Percentiles rank a stretch among this genome's conserved stretches.
Conservation (phyloP, 2,329 filamentous ascomycete genomes). For the Diaporthe eres region DNA sequence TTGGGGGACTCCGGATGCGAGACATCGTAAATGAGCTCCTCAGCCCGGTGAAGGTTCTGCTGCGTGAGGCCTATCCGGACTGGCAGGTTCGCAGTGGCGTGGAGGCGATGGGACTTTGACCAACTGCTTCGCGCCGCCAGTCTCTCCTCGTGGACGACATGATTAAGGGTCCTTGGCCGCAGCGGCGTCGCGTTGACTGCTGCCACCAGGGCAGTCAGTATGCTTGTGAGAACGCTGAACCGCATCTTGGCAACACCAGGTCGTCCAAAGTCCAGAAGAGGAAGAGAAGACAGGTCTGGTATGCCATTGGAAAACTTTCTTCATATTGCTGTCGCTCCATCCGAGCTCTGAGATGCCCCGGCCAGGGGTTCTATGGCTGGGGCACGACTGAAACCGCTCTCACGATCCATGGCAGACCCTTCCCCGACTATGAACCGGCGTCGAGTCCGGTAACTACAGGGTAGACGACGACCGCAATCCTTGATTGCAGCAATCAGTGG, state of each 20-base stretch:
- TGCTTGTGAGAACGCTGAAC: slow-evolving; percentile 43
- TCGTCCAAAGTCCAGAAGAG: slow-evolving; percentile 27
- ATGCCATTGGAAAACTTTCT: slow-evolving; percentile 20
- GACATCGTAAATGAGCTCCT: slow-evolving; percentile 59
- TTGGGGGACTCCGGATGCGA: slow-evolving; percentile 59
- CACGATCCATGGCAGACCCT: slow-evolving; percentile 16
- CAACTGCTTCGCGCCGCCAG: slow-evolving; percentile 45
- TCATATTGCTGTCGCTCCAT: slow-evolving; percentile 38
- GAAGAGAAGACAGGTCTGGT: neutral
- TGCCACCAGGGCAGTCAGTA: slow-evolving; percentile 51
- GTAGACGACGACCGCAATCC: slow-evolving; percentile 1
- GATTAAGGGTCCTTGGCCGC: slow-evolving; percentile 33
- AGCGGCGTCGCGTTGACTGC: slow-evolving; percentile 46
- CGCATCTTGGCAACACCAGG: slow-evolving; percentile 45
- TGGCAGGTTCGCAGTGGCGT: slow-evolving; percentile 48
- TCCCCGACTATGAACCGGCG: slow-evolving; percentile 4
- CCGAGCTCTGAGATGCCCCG: slow-evolving; percentile 14
- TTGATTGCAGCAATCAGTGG: neutral
- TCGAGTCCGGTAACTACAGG: neutral
- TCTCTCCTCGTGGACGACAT: slow-evolving; percentile 53
- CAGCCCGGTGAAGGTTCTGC: slow-evolving; percentile 60
- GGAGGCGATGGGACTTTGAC: slow-evolving; percentile 45
- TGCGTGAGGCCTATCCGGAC: slow-evolving; percentile 61
- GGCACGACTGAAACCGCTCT: slow-evolving; percentile 37
- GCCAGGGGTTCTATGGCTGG: slow-evolving; percentile 11